Conservation (phyloP, 176 grass and related monocot genomes). For the Musa acuminata region DNA sequence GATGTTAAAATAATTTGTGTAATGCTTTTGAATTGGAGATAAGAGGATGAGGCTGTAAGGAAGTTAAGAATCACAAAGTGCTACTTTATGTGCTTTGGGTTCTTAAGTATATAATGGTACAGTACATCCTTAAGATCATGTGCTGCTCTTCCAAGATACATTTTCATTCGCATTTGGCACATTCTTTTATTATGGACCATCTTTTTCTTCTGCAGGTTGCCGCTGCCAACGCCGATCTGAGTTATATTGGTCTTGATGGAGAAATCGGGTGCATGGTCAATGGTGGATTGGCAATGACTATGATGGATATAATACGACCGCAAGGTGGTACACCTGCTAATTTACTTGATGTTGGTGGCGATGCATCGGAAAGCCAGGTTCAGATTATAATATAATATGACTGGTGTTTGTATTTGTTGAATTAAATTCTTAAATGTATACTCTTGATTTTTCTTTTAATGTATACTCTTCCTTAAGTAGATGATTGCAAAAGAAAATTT, state of each 20-base stretch:
- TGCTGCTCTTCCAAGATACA: neutral
- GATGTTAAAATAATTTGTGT: too few species aligned
- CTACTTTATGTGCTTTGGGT: too few species aligned
- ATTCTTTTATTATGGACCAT: neutral
- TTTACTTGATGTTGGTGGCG: slow-evolving; percentile 98
- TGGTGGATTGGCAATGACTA: slow-evolving; percentile 98
- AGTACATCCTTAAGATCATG: neutral
- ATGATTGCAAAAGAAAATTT: too few species aligned
- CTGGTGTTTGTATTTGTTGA: neutral
- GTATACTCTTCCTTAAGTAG: too few species aligned
- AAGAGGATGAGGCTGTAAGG: too few species aligned
- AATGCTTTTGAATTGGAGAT: too few species aligned
- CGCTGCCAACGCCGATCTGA: slow-evolving; percentile 77
- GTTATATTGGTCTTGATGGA: slow-evolving; percentile 97
- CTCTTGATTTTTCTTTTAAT: neutral
- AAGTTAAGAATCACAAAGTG: too few species aligned
- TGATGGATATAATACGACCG: slow-evolving; percentile 97
- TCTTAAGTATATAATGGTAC: too few species aligned
- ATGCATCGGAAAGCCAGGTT: slow-evolving; percentile 94
- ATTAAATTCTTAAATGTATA: neutral
- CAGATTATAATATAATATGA: neutral
- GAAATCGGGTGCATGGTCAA: slow-evolving; percentile 99
- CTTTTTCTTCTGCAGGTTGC: slow-evolving; percentile 25
- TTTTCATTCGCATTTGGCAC: slow-evolving; percentile 12
- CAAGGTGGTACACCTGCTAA: slow-evolving; percentile 98